Conservation (phyloP, 1,284 basidiomycete genomes). For the Papiliotrema fonsecae region DNA sequence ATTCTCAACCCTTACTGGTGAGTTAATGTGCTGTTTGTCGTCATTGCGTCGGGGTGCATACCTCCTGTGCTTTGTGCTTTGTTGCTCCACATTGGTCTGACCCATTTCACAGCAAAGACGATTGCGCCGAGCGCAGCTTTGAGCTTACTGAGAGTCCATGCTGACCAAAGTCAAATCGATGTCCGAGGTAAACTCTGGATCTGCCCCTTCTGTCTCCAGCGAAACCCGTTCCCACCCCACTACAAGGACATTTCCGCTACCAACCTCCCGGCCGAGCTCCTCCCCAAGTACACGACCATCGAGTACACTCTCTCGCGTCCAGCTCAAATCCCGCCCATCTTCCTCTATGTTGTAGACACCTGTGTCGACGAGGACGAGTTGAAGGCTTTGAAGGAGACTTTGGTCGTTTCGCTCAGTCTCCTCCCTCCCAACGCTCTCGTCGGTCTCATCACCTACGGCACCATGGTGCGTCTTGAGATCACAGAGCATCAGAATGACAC, state of each 20-base stretch:
- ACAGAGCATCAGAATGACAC: too few species aligned
- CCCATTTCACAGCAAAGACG: too few species aligned
- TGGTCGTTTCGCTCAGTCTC: constrained; percentile 87
- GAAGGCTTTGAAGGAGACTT: constrained; percentile 85
- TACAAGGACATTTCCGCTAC: constrained; percentile 99
- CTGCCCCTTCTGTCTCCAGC: constrained; percentile 94
- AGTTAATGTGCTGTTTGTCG: constrained; percentile 14
- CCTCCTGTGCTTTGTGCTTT: too few species aligned
- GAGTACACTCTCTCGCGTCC: constrained; percentile 94
- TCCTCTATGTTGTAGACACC: constrained; percentile 95
- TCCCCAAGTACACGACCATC: constrained; percentile 98
- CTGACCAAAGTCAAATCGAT: constrained; percentile 78
- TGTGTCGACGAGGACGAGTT: constrained; percentile 95
- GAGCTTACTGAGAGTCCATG: background rate
- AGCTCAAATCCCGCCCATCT: constrained; percentile 88
- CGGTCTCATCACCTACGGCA: constrained; percentile 92
- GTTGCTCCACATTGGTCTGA: too few species aligned
- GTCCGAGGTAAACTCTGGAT: constrained; percentile 99
- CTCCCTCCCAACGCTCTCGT: constrained; percentile 92
- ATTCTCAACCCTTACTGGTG: constrained; percentile 97
- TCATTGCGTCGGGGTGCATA: background rate
- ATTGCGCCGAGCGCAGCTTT: too few species aligned
- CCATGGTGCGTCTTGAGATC: constrained; percentile 71
- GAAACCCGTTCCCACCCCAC: constrained; percentile 96
- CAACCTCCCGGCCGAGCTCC: constrained; percentile 89